Base-by-base conservation (phyloP, 1,284 basidiomycete species). In the Ceratobasidium sp. region DNA sequence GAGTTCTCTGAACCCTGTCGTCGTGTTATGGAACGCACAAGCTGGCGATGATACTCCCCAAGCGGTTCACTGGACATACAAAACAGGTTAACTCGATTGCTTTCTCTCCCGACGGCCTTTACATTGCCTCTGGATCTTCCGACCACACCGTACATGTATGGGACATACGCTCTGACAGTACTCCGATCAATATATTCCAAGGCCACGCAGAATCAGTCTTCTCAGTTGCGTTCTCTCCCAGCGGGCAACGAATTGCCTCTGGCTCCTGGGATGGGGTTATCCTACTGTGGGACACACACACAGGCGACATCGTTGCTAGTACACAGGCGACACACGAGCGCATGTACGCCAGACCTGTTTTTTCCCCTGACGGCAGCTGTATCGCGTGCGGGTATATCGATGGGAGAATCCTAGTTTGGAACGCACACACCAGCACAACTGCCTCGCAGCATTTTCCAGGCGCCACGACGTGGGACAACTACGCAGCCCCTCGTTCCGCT, bases 61-160 rank as follows among this genome's bases (percentile, higher is more conserved):
- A 45, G 10, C 35, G 27, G n/a, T 40, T 47, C 3, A 32, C 13
- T 3, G 57, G 57, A 2, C 57, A 62, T 43, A 45, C 22, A 31
- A 8, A 27, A 7, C 15, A 32, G 13, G 42, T 62, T 32, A 22
- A 40, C 25, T 62, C 65, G 13, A 32, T 68, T 12, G 58, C 58
- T 5, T 68, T 69, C 17, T 69, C 68, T 17, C 68, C 68, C 1
- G 57, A 69, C 64, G 34, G 29, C 68, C 42, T 25, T 15, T 40
- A 43, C 20, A 25, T 69, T 20, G 68, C 35, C 38, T 62, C 68
- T 1, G 64, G 64, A 6, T 62, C 58, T 6, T 1, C 2, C 6
- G 58, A 69, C 42, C 68, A 31, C 22, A 62, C 42, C 8, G 29
- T 69, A 20, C 68, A 54, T n/a, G 7, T 69, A 3, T 69, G 68